phyloP scores from a whole-genome alignment of 2,329 filamentous ascomycete genomes.

The Penicillium sp. region DNA sequence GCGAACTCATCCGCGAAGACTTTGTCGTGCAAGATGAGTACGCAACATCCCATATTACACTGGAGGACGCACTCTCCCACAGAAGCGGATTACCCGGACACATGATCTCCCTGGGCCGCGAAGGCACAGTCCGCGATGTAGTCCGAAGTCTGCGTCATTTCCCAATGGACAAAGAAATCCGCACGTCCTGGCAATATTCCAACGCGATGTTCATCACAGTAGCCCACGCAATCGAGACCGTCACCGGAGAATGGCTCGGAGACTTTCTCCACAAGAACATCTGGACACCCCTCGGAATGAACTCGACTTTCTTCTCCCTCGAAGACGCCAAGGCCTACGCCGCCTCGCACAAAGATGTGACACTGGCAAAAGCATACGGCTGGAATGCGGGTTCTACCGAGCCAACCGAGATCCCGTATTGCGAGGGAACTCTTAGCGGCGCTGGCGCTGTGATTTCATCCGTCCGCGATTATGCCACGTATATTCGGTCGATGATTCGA shows the following conservation, averaged over 20 bases:
- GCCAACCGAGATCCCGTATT: neutral
- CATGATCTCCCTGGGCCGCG: slow-evolving; percentile 19
- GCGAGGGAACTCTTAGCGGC: neutral
- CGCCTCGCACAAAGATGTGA: slow-evolving; percentile 8
- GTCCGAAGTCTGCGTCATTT: slow-evolving; percentile 48
- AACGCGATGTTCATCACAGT: slow-evolving; percentile 56
- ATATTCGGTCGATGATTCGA: neutral
- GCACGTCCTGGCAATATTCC: slow-evolving; percentile 51
- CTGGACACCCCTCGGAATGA: slow-evolving; percentile 46
- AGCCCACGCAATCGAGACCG: slow-evolving; percentile 48
- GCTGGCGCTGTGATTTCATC: neutral
- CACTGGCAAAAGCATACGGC: slow-evolving; percentile 19
- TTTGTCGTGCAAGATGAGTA: slow-evolving; percentile 28
- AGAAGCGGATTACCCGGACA: slow-evolving; percentile 31
- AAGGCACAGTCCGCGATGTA: slow-evolving; percentile 34
- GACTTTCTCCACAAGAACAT: slow-evolving; percentile 36
- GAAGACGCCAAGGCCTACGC: slow-evolving; percentile 29
- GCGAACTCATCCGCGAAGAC: slow-evolving; percentile 33
- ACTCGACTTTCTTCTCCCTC: slow-evolving; percentile 37
- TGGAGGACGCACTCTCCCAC: slow-evolving; percentile 34
- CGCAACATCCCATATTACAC: slow-evolving; percentile 24
- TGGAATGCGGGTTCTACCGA: slow-evolving; percentile 21
- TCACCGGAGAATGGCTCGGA: slow-evolving; percentile 37
- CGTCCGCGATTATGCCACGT: neutral
- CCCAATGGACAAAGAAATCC: slow-evolving; percentile 40